Percentiles rank a stretch among this genome's conserved stretches.
These are phyloP conservation scores for Podila epicladia DNA, from an alignment of 192 early-diverging fungal species.

Conservation along the genomic window DNA sequence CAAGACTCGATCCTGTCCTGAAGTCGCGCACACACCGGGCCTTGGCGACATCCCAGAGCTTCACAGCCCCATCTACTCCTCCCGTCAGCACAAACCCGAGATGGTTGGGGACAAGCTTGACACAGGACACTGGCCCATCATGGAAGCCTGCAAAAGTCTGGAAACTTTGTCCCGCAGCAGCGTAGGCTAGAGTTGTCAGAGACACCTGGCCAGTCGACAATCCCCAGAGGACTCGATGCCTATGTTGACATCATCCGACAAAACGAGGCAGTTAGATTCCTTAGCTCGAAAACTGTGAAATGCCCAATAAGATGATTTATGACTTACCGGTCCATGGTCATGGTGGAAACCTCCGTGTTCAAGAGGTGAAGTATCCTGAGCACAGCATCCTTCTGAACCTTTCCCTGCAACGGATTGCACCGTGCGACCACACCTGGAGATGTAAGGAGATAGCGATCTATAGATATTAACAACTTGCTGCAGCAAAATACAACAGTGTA, in stretches of 20 bases:
- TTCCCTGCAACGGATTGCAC: slow-evolving; percentile 67
- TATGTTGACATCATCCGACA: slow-evolving; percentile 4
- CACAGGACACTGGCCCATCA: slow-evolving; percentile 57
- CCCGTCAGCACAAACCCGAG: slow-evolving; percentile 56
- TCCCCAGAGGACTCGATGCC: slow-evolving; percentile 68
- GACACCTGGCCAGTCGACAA: slow-evolving; percentile 61
- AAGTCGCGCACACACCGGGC: slow-evolving; percentile 47
- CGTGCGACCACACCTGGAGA: slow-evolving; percentile 60
- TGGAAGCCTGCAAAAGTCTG: slow-evolving; percentile 65
- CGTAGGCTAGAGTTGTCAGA: slow-evolving; percentile 57
- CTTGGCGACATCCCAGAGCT: slow-evolving; percentile 60
- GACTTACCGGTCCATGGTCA: slow-evolving; percentile 67
- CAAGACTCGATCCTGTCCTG: slow-evolving; percentile 9
- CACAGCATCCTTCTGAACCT: slow-evolving; percentile 66
- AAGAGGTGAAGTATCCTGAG: slow-evolving; percentile 55
- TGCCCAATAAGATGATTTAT: background rate
- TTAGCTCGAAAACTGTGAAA: background rate
- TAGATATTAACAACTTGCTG: background rate
- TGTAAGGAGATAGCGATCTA: background rate
- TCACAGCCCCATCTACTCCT: slow-evolving; percentile 58
- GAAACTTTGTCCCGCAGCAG: slow-evolving; percentile 43
- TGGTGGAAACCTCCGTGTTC: slow-evolving; percentile 44
- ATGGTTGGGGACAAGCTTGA: slow-evolving; percentile 26
- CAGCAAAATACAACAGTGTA: background rate
- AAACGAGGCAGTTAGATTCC: background rate